Conservation (phyloP, 108 stramenopile species). For the Cyclotella atomus region DNA sequence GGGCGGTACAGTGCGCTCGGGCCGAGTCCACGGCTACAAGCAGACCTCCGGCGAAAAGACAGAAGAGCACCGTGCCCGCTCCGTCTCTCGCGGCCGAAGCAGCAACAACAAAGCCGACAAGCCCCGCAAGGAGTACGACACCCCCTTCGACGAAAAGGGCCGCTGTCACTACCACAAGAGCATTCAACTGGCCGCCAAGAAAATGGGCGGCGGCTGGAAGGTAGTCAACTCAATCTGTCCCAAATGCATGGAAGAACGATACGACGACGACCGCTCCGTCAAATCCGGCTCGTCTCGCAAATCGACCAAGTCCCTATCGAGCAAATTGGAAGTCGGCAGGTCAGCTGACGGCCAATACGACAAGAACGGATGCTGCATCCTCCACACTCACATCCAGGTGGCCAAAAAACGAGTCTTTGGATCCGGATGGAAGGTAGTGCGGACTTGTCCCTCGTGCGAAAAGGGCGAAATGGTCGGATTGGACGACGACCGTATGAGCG, state of each 20-base stretch:
- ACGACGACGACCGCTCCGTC: slow-evolving; percentile 22
- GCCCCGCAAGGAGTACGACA: slow-evolving; percentile 33
- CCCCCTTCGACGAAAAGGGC: slow-evolving; percentile 48
- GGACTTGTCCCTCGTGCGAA: slow-evolving; percentile 30
- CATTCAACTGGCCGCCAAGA: slow-evolving; percentile 46
- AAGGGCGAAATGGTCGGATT: slow-evolving; percentile 21
- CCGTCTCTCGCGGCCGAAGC: background rate
- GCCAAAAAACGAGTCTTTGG: slow-evolving; percentile 48
- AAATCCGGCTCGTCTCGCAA: slow-evolving; percentile 30
- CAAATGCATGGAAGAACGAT: slow-evolving; percentile 45
- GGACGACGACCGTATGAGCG: slow-evolving; percentile 36
- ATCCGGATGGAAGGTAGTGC: slow-evolving; percentile 37
- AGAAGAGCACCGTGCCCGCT: background rate
- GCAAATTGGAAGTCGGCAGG: background rate
- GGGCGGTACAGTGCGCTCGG: slow-evolving; percentile 33
- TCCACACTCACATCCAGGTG: slow-evolving; percentile 48
- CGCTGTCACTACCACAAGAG: slow-evolving; percentile 48
- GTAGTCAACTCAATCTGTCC: slow-evolving; percentile 33
- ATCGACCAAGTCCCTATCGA: slow-evolving; percentile 8
- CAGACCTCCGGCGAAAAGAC: slow-evolving; percentile 2
- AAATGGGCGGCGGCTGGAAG: slow-evolving; percentile 48
- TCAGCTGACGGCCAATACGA: slow-evolving; percentile 31
- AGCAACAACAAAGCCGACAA: slow-evolving; percentile 4
- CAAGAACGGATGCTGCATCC: slow-evolving; percentile 46
- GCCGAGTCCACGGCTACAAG: slow-evolving; percentile 21